These are phyloP conservation scores for Hyaloperonospora brassicae DNA, from an alignment of 352 stramenopile genomes.

Conservation along the genomic window DNA sequence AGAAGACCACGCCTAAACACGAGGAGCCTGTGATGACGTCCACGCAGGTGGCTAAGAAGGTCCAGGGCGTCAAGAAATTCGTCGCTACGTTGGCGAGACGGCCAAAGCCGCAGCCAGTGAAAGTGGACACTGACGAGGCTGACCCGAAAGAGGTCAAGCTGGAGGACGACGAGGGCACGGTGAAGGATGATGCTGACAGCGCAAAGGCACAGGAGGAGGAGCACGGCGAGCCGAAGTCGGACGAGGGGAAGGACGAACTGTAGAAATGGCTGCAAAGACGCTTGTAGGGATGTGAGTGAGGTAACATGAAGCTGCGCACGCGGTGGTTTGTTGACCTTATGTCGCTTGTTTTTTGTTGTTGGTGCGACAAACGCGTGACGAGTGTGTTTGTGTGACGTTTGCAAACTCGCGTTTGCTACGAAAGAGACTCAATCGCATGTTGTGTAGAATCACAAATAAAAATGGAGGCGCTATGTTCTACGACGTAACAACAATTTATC, in stretches of 20 bases:
- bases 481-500: too few species aligned
- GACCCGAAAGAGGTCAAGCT: slow-evolving; percentile 28
- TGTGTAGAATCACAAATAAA: too few species aligned
- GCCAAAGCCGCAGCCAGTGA: slow-evolving; percentile 48
- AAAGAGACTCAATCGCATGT: too few species aligned
- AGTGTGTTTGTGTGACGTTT: too few species aligned
- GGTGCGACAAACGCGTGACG: too few species aligned
- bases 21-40: slow-evolving; percentile 81
- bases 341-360: too few species aligned
- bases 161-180: slow-evolving; percentile 26
- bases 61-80: slow-evolving; percentile 80
- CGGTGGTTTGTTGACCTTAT: too few species aligned
- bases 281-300: too few species aligned
- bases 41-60: slow-evolving; percentile 78
- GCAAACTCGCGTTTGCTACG: too few species aligned
- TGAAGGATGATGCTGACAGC: slow-evolving; percentile 15
- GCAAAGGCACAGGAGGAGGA: slow-evolving; percentile 25
- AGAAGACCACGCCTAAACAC: slow-evolving; percentile 64
- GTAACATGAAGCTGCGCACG: too few species aligned
- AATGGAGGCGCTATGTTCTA: too few species aligned
- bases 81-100: slow-evolving; percentile 77
- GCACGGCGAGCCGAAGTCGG: slow-evolving; percentile 11
- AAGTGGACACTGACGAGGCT: slow-evolving; percentile 36
- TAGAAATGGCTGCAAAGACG: slow-evolving; percentile 31
- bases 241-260: slow-evolving; percentile 45